A percentile compares a stretch with the other conserved stretches of the same genome.
phyloP scores from a whole-genome alignment of 2,329 filamentous ascomycete genomes.

The Torrubiellomyces zombiae region DNA sequence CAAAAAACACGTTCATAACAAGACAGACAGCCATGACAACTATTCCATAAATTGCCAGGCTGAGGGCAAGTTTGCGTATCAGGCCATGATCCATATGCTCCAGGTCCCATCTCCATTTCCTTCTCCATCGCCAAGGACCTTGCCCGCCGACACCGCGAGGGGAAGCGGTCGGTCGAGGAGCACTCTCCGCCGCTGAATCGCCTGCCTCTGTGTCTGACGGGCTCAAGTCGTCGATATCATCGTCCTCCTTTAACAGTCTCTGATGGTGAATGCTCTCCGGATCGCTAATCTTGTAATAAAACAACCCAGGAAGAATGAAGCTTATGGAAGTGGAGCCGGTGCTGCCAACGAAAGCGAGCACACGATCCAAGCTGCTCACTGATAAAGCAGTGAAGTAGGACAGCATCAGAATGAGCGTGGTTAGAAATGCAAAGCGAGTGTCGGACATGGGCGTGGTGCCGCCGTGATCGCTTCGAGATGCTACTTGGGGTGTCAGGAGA shows the following conservation, averaged over 20 bases:
- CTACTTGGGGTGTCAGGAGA: slow-evolving; percentile 20
- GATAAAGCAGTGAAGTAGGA: slow-evolving; percentile 84
- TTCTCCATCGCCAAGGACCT: slow-evolving; percentile 32
- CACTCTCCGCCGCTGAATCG: slow-evolving; percentile 25
- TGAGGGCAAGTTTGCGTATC: slow-evolving; percentile 59
- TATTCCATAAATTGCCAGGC: slow-evolving; percentile 65
- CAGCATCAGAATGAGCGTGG: slow-evolving; percentile 66
- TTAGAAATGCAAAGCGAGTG: slow-evolving; percentile 74
- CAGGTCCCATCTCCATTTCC: slow-evolving; percentile 41
- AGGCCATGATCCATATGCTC: slow-evolving; percentile 45
- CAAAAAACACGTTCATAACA: slow-evolving; percentile 69
- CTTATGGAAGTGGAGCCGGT: slow-evolving; percentile 92
- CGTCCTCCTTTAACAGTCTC: slow-evolving; percentile 75
- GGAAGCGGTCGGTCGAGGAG: no score
- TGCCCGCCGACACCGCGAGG: slow-evolving; percentile 26
- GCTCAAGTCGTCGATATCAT: slow-evolving; percentile 50
- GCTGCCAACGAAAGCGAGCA: slow-evolving; percentile 86
- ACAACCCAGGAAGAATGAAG: slow-evolving; percentile 88
- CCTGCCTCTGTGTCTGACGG: slow-evolving; percentile 34
- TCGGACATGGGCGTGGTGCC: slow-evolving; percentile 59
- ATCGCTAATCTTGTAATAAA: slow-evolving; percentile 96
- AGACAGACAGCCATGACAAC: slow-evolving; percentile 84
- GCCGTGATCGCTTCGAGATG: slow-evolving; percentile 31
- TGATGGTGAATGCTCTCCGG: slow-evolving; percentile 80
- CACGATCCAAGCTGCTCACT: slow-evolving; percentile 74